These are phyloP conservation scores for Alternaria sp. DNA, from an alignment of 2,329 filamentous ascomycete species.

Conservation along the genomic window DNA sequence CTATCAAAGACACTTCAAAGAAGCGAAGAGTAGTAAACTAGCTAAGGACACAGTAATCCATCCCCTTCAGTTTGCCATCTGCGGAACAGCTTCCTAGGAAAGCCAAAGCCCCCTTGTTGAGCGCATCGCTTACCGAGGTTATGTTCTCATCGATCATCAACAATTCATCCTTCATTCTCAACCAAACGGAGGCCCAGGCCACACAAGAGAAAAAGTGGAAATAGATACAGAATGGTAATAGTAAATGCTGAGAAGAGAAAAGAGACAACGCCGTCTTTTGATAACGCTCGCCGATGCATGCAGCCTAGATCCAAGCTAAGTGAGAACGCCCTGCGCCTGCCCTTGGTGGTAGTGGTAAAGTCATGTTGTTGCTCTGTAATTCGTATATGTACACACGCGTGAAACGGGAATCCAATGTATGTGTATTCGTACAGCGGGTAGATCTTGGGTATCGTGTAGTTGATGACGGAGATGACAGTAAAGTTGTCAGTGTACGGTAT, in stretches of 20 bases:
- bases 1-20: not conserved
- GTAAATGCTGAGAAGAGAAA: not conserved
- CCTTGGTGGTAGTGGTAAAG: slow-evolving; percentile 4
- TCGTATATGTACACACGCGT: slow-evolving; percentile 23
- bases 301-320: slow-evolving; percentile 11
- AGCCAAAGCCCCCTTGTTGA: not conserved
- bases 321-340: slow-evolving; percentile 16
- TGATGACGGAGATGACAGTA: slow-evolving; percentile 18
- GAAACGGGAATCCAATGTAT: slow-evolving; percentile 18
- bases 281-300: slow-evolving; percentile 15
- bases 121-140: not conserved
- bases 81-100: not conserved
- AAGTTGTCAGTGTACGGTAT: slow-evolving; percentile 15
- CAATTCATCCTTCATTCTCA: not conserved
- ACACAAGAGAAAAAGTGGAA: not conserved
- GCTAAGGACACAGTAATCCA: not conserved
- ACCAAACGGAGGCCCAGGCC: not conserved
- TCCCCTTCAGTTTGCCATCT: not conserved
- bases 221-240: slow-evolving; percentile 4
- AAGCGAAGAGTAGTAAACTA: not conserved
- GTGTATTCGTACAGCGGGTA: slow-evolving; percentile 27
- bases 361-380: slow-evolving; percentile 9
- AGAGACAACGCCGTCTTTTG: slow-evolving; percentile 16
- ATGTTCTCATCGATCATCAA: not conserved
- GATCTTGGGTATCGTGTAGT: slow-evolving; percentile 16